phyloP scores from a whole-genome alignment of 2,329 filamentous ascomycete species.

The Phaeosphaeriaceae sp. region DNA sequence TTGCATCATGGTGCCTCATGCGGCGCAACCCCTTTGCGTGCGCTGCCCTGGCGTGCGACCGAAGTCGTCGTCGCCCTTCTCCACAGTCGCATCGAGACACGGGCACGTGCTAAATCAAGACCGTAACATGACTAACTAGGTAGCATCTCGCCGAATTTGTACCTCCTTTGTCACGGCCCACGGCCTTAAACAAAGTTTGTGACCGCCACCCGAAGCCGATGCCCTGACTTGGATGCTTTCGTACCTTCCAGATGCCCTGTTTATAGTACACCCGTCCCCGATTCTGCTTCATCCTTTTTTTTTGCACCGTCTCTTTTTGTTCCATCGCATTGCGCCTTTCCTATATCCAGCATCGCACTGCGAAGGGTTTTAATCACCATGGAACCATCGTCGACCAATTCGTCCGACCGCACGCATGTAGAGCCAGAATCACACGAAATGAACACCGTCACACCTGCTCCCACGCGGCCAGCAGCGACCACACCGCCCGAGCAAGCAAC shows the following conservation, averaged over 20 bases:
- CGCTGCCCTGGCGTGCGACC: not conserved
- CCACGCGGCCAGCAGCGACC: slow-evolving; percentile 10
- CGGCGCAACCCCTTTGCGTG: not conserved
- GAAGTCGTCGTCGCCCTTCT: not conserved
- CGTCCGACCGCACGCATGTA: slow-evolving; percentile 14
- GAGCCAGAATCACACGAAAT: slow-evolving; percentile 15
- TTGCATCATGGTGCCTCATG: not conserved
- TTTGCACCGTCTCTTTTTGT: not conserved
- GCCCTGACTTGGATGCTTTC: not conserved
- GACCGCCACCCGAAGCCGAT: not conserved
- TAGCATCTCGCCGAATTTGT: not conserved
- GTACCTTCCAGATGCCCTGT: not conserved
- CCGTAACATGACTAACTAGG: slow-evolving; percentile 4
- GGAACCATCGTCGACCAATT: slow-evolving; percentile 22
- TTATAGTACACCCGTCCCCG: not conserved
- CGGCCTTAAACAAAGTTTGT: not conserved
- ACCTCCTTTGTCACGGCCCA: not conserved
- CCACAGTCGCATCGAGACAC: slow-evolving; percentile 5
- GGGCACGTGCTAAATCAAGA: not conserved
- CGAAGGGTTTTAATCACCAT: slow-evolving; percentile 9
- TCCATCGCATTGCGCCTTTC: not conserved
- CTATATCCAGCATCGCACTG: not conserved
- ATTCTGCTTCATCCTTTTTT: not conserved
- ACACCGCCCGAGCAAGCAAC: slow-evolving; percentile 17
- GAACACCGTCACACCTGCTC: slow-evolving; percentile 6